phyloP scores from a whole-genome alignment of 345 rosid species.

The Isatis tinctoria region DNA sequence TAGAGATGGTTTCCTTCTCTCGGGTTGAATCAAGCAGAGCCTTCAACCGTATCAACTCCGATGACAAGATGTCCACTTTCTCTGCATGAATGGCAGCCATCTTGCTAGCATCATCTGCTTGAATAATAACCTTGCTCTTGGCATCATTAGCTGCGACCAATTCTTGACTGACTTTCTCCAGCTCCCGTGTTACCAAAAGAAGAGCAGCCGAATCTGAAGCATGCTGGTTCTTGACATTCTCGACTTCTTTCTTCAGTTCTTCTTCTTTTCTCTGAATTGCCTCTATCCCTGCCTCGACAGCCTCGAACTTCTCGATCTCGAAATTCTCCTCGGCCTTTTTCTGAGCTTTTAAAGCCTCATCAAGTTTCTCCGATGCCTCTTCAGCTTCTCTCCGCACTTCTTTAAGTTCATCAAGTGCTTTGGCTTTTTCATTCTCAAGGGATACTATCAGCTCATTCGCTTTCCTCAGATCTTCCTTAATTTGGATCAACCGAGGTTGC shows the following conservation, averaged over 20 bases:
- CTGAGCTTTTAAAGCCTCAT: conserved; percentile 78
- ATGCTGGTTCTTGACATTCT: conserved; percentile 66
- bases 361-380: conserved; percentile 62
- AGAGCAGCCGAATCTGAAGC: conserved; percentile 74
- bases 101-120: conserved; percentile 85
- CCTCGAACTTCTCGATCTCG: conserved; percentile 82
- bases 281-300: conserved; percentile 87
- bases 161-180: conserved; percentile 67
- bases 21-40: conserved; percentile 69
- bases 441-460: conserved; percentile 63
- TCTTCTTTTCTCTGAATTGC: conserved; percentile 79
- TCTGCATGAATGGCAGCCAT: conserved; percentile 76
- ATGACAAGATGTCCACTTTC: conserved; percentile 68
- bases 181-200: conserved; percentile 57
- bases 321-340: conserved; percentile 69
- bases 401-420: conserved; percentile 58
- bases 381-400: conserved; percentile 56
- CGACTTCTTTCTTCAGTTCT: conserved; percentile 75
- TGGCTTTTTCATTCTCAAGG: conserved; percentile 72
- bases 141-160: conserved; percentile 58
- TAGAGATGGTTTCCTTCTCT: conserved; percentile 51
- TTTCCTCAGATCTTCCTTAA: conserved; percentile 84
- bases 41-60: conserved; percentile 60
- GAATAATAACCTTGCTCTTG: conserved; percentile 66
- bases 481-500: conserved; percentile 53